These are phyloP conservation scores for Hamamelis virginiana DNA, from an alignment of 164 flowering plant species.

Conservation along the genomic window DNA sequence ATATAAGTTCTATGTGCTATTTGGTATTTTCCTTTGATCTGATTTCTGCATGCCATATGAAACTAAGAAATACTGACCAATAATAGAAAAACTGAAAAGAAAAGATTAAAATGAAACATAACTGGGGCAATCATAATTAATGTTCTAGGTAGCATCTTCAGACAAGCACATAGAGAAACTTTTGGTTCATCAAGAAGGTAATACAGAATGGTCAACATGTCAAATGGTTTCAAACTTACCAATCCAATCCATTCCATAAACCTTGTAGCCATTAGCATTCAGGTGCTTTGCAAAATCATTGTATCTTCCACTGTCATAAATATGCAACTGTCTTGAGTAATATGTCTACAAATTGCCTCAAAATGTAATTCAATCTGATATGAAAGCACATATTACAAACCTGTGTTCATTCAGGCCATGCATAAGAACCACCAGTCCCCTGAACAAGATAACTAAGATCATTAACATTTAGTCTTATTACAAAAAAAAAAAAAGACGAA, in stretches of 20 bases:
- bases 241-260: slow-evolving; percentile 93
- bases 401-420: slow-evolving; percentile 98
- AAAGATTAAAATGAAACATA: too few relatives aligned
- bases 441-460: slow-evolving; percentile 26
- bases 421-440: slow-evolving; percentile 73
- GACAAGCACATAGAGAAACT: too few relatives aligned
- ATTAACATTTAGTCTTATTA: slow-evolving; percentile 5
- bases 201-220: too few relatives aligned
- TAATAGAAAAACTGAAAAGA: neutral
- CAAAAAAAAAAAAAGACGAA: neutral
- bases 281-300: slow-evolving; percentile 73
- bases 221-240: slow-evolving; percentile 44
- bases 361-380: neutral
- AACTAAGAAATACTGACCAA: too few relatives aligned
- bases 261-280: slow-evolving; percentile 78
- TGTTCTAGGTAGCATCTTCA: too few relatives aligned
- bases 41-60: too few relatives aligned
- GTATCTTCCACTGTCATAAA: slow-evolving; percentile 67
- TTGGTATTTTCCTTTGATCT: too few relatives aligned
- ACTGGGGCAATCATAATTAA: too few relatives aligned
- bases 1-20: too few relatives aligned
- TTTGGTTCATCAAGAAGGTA: too few relatives aligned
- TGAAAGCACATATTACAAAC: slow-evolving; percentile 32
- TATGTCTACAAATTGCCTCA: neutral
- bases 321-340: neutral